phyloP scores from a whole-genome alignment of 768 basidiomycete genomes.

The Phlegmacium glaucopus region DNA sequence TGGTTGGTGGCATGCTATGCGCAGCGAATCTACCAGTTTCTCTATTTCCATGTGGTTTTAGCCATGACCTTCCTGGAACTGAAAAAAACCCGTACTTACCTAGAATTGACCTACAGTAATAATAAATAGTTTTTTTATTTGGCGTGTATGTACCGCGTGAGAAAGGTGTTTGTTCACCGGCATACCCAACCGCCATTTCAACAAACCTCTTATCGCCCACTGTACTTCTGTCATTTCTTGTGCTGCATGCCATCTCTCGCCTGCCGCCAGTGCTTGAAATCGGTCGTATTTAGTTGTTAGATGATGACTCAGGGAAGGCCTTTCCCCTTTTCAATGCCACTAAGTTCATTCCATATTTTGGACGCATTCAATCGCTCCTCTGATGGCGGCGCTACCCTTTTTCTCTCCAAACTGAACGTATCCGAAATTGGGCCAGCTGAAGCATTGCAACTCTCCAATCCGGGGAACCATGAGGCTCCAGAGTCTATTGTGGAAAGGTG shows the following conservation, averaged over 20 bases:
- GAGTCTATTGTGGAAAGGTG: conserved; percentile 62
- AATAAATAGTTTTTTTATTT: no score
- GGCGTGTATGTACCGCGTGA: no score
- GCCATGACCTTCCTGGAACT: no score
- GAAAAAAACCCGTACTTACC: no score
- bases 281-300: background rate
- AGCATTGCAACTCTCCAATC: conserved; percentile 69
- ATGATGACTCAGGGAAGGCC: conserved; percentile 25
- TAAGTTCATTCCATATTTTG: conserved; percentile 55
- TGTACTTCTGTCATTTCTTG: background rate
- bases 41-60: conserved; percentile 93
- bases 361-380: conserved; percentile 64
- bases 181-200: no score
- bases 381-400: conserved; percentile 81
- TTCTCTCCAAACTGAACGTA: conserved; percentile 76
- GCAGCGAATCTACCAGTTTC: conserved; percentile 76
- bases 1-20: conserved; percentile 95
- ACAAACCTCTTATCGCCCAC: background rate
- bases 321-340: conserved; percentile 28
- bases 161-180: no score
- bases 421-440: conserved; percentile 72
- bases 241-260: conserved; percentile 5
- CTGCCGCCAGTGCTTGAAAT: background rate
- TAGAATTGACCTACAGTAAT: no score
- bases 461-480: conserved; percentile 45